These are phyloP conservation scores for Trichosanthes truncata DNA, from an alignment of 306 rosid species.

Conservation along the genomic window DNA sequence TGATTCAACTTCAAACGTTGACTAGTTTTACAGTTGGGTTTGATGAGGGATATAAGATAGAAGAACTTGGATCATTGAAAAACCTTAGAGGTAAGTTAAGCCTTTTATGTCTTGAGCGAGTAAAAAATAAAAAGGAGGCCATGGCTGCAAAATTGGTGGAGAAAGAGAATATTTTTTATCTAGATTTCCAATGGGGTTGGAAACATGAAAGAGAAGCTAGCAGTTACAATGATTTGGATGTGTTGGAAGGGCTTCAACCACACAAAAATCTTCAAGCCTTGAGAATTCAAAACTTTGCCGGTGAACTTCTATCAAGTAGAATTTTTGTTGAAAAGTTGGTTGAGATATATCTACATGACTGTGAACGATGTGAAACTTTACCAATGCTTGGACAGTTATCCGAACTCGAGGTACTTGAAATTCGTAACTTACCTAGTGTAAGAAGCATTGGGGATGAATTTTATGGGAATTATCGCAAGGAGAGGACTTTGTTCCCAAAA, in stretches of 20 bases:
- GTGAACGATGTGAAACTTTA: neutral
- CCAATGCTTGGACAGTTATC: slow-evolving; percentile 1
- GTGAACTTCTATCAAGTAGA: neutral
- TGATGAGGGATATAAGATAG: neutral
- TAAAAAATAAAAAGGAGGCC: neutral
- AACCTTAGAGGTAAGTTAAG: neutral
- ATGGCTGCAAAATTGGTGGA: neutral
- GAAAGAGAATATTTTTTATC: neutral
- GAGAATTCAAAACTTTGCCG: neutral
- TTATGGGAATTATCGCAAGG: neutral
- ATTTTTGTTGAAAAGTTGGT: neutral
- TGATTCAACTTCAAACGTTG: slow-evolving; percentile 1
- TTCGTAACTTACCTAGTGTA: neutral
- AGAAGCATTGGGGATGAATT: neutral
- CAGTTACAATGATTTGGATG: neutral
- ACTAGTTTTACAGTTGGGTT: neutral
- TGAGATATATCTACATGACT: neutral
- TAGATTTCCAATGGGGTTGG: neutral
- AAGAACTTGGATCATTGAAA: slow-evolving; percentile 1
- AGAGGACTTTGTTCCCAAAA: neutral
- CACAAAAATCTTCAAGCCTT: neutral
- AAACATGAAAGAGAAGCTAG: neutral
- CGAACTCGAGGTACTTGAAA: neutral
- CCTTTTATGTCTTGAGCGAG: neutral
- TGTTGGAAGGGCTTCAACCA: slow-evolving; percentile 7